A percentile compares a stretch with the other conserved stretches of the same genome.
Evolutionary conservation across 2,329 filamentous ascomycete species (phyloP).

Genomic region (Neofusicoccum parvum): DNA sequence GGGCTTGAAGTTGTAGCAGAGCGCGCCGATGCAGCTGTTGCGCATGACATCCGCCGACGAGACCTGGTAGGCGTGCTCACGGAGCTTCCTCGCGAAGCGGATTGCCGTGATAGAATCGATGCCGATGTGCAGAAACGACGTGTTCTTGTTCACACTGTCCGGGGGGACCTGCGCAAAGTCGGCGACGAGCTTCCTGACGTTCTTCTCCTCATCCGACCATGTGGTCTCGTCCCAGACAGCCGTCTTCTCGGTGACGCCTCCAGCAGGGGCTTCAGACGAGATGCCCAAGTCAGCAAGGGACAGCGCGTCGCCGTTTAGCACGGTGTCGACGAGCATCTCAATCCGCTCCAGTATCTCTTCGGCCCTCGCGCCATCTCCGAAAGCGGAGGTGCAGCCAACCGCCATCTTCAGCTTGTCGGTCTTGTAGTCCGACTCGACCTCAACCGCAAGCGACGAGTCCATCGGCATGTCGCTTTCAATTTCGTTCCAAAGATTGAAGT

Average conservation of each 20-base stretch:
- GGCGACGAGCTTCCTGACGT: slow-evolving; percentile 22
- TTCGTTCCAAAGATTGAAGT: slow-evolving; percentile 32
- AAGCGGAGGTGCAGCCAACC: slow-evolving; percentile 31
- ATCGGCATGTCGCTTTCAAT: slow-evolving; percentile 38
- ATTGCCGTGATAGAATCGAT: slow-evolving; percentile 41
- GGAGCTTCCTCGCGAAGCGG: slow-evolving; percentile 35
- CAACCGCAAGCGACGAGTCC: slow-evolving; percentile 40
- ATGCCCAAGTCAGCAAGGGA: slow-evolving; percentile 29
- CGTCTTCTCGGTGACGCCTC: not conserved
- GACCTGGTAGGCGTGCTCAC: slow-evolving; percentile 30
- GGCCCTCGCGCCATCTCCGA: slow-evolving; percentile 28
- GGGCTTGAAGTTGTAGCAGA: slow-evolving; percentile 13
- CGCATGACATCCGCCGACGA: slow-evolving; percentile 41
- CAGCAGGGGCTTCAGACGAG: slow-evolving; percentile 33
- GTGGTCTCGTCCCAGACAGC: slow-evolving; percentile 13
- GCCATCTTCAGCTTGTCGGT: slow-evolving; percentile 30
- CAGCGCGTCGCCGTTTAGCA: slow-evolving; percentile 30
- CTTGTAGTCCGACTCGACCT: slow-evolving; percentile 33
- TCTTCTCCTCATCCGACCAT: slow-evolving; percentile 13
- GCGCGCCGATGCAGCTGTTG: slow-evolving; percentile 33
- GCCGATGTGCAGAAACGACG: slow-evolving; percentile 39
- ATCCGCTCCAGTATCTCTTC: slow-evolving; percentile 36
- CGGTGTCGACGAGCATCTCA: slow-evolving; percentile 33
- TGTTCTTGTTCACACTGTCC: slow-evolving; percentile 26
- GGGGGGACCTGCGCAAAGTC: slow-evolving; percentile 30